A percentile compares a stretch with the other conserved stretches of the same genome.
phyloP scores from a whole-genome alignment of 768 basidiomycete genomes.

The Cystofilobasidium ferigula region DNA sequence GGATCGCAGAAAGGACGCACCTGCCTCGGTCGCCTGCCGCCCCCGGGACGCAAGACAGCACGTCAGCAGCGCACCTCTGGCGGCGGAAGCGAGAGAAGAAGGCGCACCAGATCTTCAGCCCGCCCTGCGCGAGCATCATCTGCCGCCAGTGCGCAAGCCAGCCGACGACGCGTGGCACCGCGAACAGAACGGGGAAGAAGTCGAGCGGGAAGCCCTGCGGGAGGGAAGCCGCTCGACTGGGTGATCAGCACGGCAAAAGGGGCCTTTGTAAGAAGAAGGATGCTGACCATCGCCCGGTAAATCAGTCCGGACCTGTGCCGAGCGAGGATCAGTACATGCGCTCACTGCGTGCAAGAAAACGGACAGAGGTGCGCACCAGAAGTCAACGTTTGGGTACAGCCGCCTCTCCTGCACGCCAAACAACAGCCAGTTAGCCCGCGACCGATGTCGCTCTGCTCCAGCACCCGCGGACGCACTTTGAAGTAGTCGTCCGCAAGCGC shows the following conservation, averaged over 20 bases:
- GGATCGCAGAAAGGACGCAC: not conserved
- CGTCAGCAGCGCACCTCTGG: constrained; percentile 5
- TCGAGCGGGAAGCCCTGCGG: constrained; percentile 75
- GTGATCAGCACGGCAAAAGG: not conserved
- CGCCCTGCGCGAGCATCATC: constrained; percentile 83
- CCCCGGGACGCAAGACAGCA: constrained; percentile 12
- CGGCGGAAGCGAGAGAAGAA: constrained; percentile 50
- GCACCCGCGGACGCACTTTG: not conserved
- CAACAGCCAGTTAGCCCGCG: too few species aligned
- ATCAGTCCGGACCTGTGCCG: constrained; percentile 66
- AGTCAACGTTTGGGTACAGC: constrained; percentile 85
- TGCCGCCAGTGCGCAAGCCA: constrained; percentile 83
- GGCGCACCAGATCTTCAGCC: constrained; percentile 94
- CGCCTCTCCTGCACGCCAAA: constrained; percentile 62
- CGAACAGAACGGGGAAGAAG: constrained; percentile 60
- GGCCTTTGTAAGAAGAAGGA: not conserved
- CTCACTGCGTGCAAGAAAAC: not conserved
- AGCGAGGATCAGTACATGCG: too few species aligned
- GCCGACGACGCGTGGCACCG: constrained; percentile 80
- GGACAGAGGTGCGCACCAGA: constrained; percentile 59
- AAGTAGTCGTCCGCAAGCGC: constrained; percentile 59
- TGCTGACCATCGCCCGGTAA: constrained; percentile 73
- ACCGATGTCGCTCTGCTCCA: too few species aligned
- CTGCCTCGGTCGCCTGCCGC: constrained; percentile 26
- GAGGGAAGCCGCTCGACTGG: not conserved